Percentiles rank a stretch among this genome's conserved stretches.
Evolutionary conservation across 352 stramenopile species (phyloP).

Genomic region (Phytophthora quininea): DNA sequence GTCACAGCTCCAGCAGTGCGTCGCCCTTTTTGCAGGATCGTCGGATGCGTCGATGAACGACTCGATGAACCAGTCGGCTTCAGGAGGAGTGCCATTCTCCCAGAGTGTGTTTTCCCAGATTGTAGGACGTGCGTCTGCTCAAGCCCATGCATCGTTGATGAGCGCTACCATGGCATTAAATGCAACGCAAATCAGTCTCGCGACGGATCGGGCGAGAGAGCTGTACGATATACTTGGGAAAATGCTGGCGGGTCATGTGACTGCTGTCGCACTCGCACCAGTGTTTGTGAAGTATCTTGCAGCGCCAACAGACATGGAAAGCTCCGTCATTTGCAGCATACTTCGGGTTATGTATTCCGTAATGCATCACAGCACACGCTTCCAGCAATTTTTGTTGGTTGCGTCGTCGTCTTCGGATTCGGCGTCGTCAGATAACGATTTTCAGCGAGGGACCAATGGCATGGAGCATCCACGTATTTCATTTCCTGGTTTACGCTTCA

Average conservation of each 20-base stretch:
- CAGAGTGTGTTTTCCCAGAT: slow-evolving; percentile 71
- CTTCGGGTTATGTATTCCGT: slow-evolving; percentile 58
- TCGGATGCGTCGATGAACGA: slow-evolving; percentile 29
- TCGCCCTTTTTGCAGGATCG: slow-evolving; percentile 25
- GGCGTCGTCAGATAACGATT: slow-evolving; percentile 8
- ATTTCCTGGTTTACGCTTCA: slow-evolving; percentile 46
- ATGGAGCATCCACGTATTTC: slow-evolving; percentile 47
- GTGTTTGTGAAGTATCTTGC: slow-evolving; percentile 63
- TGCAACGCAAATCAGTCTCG: slow-evolving; percentile 36
- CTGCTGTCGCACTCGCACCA: slow-evolving; percentile 44
- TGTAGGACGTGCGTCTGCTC: slow-evolving; percentile 37
- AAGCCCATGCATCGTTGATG: slow-evolving; percentile 45
- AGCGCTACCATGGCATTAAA: slow-evolving; percentile 43
- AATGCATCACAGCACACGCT: slow-evolving; percentile 54
- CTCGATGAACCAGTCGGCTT: slow-evolving; percentile 31
- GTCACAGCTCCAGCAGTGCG: slow-evolving; percentile 21
- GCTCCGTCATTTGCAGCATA: slow-evolving; percentile 46
- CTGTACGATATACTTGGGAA: slow-evolving; percentile 59
- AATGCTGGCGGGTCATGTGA: slow-evolving; percentile 56
- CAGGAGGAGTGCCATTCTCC: slow-evolving; percentile 35
- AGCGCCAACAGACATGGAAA: slow-evolving; percentile 45
- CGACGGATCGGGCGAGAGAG: slow-evolving; percentile 44
- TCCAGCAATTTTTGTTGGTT: slow-evolving; percentile 58
- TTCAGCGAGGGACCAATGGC: slow-evolving; percentile 14
- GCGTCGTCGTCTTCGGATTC: slow-evolving; percentile 26